Conservation (phyloP, 441 rosid species). For the Gossypium gossypioides region DNA sequence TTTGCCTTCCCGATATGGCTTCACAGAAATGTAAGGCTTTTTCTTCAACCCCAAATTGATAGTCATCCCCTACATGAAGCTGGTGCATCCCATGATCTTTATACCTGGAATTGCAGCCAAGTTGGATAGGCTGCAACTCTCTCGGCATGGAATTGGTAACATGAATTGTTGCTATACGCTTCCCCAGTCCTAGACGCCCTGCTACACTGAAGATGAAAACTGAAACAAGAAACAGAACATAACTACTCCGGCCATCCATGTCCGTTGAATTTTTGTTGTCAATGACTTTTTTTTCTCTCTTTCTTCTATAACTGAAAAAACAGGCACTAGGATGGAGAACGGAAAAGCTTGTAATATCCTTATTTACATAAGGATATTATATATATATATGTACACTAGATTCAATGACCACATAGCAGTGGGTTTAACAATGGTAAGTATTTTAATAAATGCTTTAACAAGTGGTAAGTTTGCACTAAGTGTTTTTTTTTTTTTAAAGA, state of each 20-base stretch:
- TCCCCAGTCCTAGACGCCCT: neutral
- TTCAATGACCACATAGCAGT: too few relatives aligned
- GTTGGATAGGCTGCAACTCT: neutral
- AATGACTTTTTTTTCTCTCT: neutral
- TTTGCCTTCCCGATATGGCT: neutral
- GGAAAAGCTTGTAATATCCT: too few relatives aligned
- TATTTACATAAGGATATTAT: too few relatives aligned
- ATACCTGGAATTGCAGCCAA: neutral
- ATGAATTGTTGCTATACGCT: neutral
- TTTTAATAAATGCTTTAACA: too few relatives aligned
- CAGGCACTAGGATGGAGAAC: too few relatives aligned
- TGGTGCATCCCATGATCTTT: neutral
- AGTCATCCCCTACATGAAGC: neutral
- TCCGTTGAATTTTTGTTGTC: neutral
- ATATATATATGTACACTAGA: too few relatives aligned
- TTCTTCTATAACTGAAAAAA: too few relatives aligned
- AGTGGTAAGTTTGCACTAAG: too few relatives aligned
- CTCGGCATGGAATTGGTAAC: slow-evolving; percentile 3
- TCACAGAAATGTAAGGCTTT: neutral
- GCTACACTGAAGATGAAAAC: neutral
- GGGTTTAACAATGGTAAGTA: too few relatives aligned
- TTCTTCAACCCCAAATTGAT: neutral
- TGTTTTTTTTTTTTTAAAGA: too few relatives aligned
- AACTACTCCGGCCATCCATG: neutral
- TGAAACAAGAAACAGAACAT: neutral